Evolutionary conservation across 768 basidiomycete genomes (phyloP).

Genomic region (Trametes punicea): DNA sequence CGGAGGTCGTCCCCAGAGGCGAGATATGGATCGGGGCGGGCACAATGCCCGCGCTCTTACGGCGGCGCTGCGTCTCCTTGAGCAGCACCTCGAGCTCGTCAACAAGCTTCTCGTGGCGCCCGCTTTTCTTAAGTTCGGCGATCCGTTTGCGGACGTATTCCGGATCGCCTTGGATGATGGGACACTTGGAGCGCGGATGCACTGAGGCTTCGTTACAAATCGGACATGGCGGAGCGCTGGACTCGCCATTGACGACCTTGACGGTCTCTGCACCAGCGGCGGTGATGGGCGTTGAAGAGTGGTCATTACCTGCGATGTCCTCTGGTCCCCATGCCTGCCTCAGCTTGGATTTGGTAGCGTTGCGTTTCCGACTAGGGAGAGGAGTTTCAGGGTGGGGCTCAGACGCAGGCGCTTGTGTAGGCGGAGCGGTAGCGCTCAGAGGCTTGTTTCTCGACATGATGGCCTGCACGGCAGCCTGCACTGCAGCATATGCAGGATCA

Average conservation of each 20-base stretch:
- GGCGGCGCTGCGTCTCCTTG: slow-evolving; percentile 28
- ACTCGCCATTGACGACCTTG: not conserved
- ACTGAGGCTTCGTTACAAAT: slow-evolving; percentile 43
- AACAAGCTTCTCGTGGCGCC: slow-evolving; percentile 32
- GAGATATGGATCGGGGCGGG: slow-evolving; percentile 1
- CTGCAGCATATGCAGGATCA: not conserved
- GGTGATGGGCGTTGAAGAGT: not conserved
- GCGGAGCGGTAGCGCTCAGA: not conserved
- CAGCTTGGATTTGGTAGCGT: slow-evolving; percentile 15
- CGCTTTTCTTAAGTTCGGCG: slow-evolving; percentile 36
- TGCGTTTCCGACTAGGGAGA: slow-evolving; percentile 9
- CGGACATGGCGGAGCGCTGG: slow-evolving; percentile 33
- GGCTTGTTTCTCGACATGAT: not conserved
- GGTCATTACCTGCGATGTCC: slow-evolving; percentile 1
- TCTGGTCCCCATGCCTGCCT: slow-evolving; percentile 15
- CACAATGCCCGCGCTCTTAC: slow-evolving; percentile 15
- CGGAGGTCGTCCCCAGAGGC: not conserved
- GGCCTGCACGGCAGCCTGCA: not conserved
- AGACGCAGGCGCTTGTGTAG: not conserved
- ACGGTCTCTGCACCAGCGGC: not conserved
- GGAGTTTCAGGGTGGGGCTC: not conserved
- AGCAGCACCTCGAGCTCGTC: slow-evolving; percentile 38
- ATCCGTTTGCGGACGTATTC: slow-evolving; percentile 45
- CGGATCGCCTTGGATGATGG: slow-evolving; percentile 42
- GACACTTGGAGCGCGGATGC: slow-evolving; percentile 51